A percentile compares a stretch with the other conserved stretches of the same genome.
phyloP scores from a whole-genome alignment of 768 basidiomycete genomes.

The Xanthoconium stramineum region DNA sequence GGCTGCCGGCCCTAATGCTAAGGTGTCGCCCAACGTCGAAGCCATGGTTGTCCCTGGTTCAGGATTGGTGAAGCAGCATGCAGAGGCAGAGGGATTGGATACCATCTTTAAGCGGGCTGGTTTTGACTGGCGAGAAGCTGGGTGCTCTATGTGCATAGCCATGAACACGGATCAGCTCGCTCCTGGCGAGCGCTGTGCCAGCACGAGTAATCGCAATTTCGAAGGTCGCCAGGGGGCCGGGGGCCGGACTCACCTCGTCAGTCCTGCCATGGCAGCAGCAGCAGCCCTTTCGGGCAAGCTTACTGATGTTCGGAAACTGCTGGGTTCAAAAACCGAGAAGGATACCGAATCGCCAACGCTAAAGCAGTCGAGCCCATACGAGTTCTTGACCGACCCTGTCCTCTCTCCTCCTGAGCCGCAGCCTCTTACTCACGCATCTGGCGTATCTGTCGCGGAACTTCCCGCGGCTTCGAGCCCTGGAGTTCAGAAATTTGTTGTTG shows the following conservation, averaged over 20 bases:
- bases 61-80: conserved; percentile 85
- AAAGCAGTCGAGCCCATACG: conserved; percentile 67
- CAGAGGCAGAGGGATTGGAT: conserved; percentile 86
- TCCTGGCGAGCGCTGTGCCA: conserved; percentile 83
- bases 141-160: conserved; percentile 94
- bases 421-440: conserved; percentile 32
- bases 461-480: conserved; percentile 46
- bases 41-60: conserved; percentile 95
- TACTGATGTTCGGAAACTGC: conserved; percentile 78
- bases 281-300: conserved; percentile 84
- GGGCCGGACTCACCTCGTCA: conserved; percentile 85
- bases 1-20: conserved; percentile 68
- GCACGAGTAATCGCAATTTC: conserved; percentile 92
- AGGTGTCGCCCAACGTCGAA: conserved; percentile 68
- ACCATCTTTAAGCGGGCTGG: conserved; percentile 85
- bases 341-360: conserved; percentile 49
- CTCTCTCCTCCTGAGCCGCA: conserved; percentile 52
- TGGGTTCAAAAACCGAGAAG: conserved; percentile 46
- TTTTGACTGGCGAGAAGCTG: conserved; percentile 94
- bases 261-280: conserved; percentile 91
- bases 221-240: conserved; percentile 87
- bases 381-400: conserved; percentile 74
- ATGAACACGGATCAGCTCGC: conserved; percentile 93
- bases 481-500: conserved; percentile 60
- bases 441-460: conserved; percentile 29